Conservation (phyloP, 805 yeast genomes). For the Cyberlindnera americana region DNA sequence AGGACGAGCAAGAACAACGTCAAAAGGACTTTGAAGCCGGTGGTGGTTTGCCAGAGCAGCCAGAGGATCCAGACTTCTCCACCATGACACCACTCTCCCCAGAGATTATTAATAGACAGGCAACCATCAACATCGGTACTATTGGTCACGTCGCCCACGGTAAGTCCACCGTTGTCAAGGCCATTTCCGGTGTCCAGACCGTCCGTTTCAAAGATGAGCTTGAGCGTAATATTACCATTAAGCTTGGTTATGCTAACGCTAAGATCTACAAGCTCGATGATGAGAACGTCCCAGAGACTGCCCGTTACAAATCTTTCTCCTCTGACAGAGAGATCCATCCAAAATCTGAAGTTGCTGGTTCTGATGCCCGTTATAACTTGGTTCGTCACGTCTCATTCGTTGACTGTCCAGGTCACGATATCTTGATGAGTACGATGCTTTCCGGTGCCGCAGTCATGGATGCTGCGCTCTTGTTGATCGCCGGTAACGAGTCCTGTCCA, state of each 20-base stretch:
- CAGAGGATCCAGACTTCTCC: constrained; percentile 80
- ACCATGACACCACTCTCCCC: constrained; percentile 83
- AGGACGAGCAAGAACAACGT: constrained; percentile 72
- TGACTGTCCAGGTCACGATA: constrained; percentile 99
- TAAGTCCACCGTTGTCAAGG: constrained; percentile 89
- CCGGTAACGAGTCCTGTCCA: constrained; percentile 99
- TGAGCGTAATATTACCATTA: constrained; percentile 98
- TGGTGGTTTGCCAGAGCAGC: constrained; percentile 98
- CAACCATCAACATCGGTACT: constrained; percentile 97
- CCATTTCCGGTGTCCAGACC: constrained; percentile 97
- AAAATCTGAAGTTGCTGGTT: constrained; percentile 82
- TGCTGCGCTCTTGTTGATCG: constrained; percentile 93
- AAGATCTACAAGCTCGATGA: constrained; percentile 92
- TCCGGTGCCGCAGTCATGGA: constrained; percentile 99
- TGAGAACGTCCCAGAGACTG: constrained; percentile 86
- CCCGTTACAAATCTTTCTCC: constrained; percentile 90
- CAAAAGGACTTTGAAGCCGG: constrained; percentile 92
- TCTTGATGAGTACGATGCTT: constrained; percentile 99
- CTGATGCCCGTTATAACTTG: constrained; percentile 83
- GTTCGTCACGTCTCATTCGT: constrained; percentile 97
- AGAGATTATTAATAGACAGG: constrained; percentile 97
- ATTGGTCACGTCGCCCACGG: constrained; percentile 97
- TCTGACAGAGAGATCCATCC: constrained; percentile 95
- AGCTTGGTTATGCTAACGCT: constrained; percentile 98
- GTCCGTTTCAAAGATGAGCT: constrained; percentile 98